Evolutionary conservation across 208 protist species (phyloP).

Genomic region (Trichomonas vaginalis): DNA sequence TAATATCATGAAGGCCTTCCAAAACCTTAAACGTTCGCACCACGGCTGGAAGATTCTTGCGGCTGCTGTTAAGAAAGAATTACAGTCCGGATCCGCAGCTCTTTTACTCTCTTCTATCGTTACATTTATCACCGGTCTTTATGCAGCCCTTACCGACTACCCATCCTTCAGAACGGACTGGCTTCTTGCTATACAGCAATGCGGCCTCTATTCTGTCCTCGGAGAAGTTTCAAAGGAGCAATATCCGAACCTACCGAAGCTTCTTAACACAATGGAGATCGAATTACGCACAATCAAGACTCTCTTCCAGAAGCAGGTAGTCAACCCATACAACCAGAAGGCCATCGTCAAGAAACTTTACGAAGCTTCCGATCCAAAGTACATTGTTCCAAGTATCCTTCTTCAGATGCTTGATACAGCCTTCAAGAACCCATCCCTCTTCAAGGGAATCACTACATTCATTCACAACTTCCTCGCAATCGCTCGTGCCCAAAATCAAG

Average conservation of each 20-base stretch:
- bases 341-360: background rate
- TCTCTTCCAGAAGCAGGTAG: background rate
- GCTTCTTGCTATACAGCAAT: background rate
- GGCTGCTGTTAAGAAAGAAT: background rate
- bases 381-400: background rate
- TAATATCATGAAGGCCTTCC: background rate
- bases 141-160: background rate
- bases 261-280: background rate
- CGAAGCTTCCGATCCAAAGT: background rate
- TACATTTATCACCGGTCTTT: background rate
- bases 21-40: background rate
- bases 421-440: background rate
- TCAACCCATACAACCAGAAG: background rate
- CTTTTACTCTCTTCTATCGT: background rate
- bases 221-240: background rate
- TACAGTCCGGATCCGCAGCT: background rate
- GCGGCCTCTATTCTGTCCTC: background rate
- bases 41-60: background rate
- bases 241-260: background rate
- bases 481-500: background rate
- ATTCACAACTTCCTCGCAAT: background rate
- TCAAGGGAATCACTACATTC: background rate
- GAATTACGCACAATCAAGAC: background rate
- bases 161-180: background rate
- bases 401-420: background rate